Evolutionary conservation across 306 rosid genomes (phyloP).

Genomic region (Dalbergia oliveri): DNA sequence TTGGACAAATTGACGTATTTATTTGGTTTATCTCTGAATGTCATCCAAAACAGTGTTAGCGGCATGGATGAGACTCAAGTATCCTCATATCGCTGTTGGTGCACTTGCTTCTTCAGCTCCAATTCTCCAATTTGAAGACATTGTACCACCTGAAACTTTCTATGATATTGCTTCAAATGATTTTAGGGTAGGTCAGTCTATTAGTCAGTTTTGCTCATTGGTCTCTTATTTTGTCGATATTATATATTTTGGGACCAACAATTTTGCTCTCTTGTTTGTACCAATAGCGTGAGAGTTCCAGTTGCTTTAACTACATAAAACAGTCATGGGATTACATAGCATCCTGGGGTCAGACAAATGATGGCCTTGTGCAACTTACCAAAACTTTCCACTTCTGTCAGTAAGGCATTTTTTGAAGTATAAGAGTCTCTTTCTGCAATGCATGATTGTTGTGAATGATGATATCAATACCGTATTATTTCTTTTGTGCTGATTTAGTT

Average conservation of each 20-base stretch:
- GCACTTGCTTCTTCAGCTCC: conserved; percentile 95
- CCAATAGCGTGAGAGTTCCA: conserved; percentile 72
- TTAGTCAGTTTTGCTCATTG: not conserved
- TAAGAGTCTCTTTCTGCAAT: conserved; percentile 14
- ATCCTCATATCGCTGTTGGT: conserved; percentile 87
- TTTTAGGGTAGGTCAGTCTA: conserved; percentile 61
- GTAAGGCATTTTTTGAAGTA: conserved; percentile 52
- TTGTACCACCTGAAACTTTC: conserved; percentile 78
- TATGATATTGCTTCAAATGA: conserved; percentile 78
- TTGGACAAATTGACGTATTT: not conserved
- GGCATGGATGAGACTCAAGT: conserved; percentile 96
- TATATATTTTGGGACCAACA: conserved; percentile 18
- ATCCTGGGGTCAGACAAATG: conserved; percentile 54
- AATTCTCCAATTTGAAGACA: conserved; percentile 86
- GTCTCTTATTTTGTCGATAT: conserved; percentile 6
- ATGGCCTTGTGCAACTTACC: conserved; percentile 67
- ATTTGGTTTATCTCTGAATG: conserved; percentile 20
- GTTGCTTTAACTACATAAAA: conserved; percentile 78
- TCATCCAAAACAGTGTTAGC: conserved; percentile 71
- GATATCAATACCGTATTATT: conserved; percentile 18
- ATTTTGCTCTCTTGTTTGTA: conserved; percentile 43
- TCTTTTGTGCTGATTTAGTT: conserved; percentile 42
- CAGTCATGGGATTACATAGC: conserved; percentile 71
- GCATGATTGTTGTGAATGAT: not conserved
- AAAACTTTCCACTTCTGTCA: conserved; percentile 69